Evolutionary conservation across 2,329 filamentous ascomycete species (phyloP), one percentile per base, ranked within the genome.

Genomic region (Aspergillus melleus): DNA sequence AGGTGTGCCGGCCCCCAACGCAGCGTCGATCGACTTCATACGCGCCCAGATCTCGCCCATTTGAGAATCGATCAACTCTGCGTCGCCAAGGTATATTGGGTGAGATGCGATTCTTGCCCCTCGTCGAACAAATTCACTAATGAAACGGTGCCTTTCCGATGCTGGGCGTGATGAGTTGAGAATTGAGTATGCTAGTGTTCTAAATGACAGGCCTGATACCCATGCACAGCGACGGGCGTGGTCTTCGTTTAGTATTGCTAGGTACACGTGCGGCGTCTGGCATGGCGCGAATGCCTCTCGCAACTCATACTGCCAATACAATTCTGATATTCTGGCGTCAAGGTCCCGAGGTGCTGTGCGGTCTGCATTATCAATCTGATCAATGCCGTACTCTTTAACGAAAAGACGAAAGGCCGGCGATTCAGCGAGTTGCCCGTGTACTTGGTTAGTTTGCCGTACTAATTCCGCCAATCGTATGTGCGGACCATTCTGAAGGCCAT

Each of bases 171-270:
- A 72, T 4, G 74, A 26, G 58, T 81, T 80, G 20, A 85, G 69
- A 8, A 84, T 63, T 0, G 84, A 82, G 67, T 88, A 89, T 1
- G 83, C 85, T 22, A 88, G 64, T 51, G 77, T 77, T 14, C 86
- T 79, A 32, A 86, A 75, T 8, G 69, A 57, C 26, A 76, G 78
- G 57, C 84, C 84, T 59, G 82, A 76, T 55, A 81, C 79, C 86
- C 86, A 88, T 16, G 84, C 83, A 66, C 81, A 87, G 49, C 80
- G 80, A 30, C 81, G 80, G n/a, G 72, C 68, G 19, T 82, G 81
- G 58, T 81, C 82, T 63, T 89, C 86, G 10, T 87, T 75, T 0
- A 92, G 72, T 22, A 88, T 80, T 0, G 88, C 87, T 0, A 92
- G 79, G 70, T 89, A 93, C 12, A 91, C 80, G 46, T 81, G 74